These are phyloP conservation scores for Saturnispora saitoi DNA, from an alignment of 805 yeast species.

Conservation along the genomic window DNA sequence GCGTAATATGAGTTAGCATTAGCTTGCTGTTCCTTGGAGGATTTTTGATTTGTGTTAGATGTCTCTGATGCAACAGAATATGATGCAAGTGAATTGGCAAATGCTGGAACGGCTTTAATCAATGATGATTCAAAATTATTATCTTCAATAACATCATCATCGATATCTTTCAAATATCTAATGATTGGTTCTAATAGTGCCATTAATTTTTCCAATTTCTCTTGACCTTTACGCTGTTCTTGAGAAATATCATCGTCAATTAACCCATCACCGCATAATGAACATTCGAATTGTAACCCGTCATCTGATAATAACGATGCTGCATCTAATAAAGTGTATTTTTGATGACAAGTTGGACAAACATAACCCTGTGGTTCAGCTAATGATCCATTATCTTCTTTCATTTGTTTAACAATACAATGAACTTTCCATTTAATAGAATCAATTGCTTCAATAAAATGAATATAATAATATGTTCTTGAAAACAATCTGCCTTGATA, in stretches of 20 bases:
- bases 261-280: constrained; percentile 67
- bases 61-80: constrained; percentile 45
- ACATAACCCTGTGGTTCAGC: constrained; percentile 91
- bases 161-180: constrained; percentile 70
- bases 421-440: constrained; percentile 95
- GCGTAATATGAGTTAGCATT: constrained; percentile 7
- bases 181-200: constrained; percentile 83
- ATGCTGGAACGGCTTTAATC: constrained; percentile 78
- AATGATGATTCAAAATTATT: constrained; percentile 83
- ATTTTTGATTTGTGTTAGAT: constrained; percentile 14
- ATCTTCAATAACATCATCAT: constrained; percentile 72
- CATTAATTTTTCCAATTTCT: constrained; percentile 76
- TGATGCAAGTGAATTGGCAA: constrained; percentile 57
- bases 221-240: constrained; percentile 74
- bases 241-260: constrained; percentile 84
- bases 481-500: constrained; percentile 61
- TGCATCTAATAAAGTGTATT: constrained; percentile 82
- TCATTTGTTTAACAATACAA: constrained; percentile 66
- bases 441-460: constrained; percentile 88
- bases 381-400: constrained; percentile 75
- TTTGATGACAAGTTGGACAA: constrained; percentile 77
- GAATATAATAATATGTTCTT: constrained; percentile 73
- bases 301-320: constrained; percentile 74
- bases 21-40: neutral
- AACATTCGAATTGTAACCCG: constrained; percentile 73